Base-by-base conservation (phyloP, 257 asterid species). In the Nicotiana undulata region DNA sequence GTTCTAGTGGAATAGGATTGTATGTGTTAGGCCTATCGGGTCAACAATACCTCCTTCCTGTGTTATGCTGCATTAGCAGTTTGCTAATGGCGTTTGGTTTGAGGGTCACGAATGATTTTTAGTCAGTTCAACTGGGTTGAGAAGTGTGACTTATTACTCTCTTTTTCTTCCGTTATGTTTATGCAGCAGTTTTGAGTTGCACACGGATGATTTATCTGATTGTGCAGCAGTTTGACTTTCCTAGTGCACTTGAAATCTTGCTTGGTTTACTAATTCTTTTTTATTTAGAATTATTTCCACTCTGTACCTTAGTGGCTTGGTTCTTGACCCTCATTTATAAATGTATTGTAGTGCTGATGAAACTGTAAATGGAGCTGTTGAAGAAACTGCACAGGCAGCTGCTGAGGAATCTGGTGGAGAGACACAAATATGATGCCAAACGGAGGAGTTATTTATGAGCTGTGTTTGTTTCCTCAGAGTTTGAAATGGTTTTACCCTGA, bases 341-440 rank as follows among this genome's bases (percentile, higher is more conserved):
- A 46, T 46, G 61, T 72, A 46, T 60, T 81, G 20, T 78, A 86
- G 90, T 60, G 80, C 84, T 44, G 89, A 84, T 60, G 72, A 29
- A 26, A 74, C 53, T 64, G 90, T 63, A 53, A 84, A 79, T 22
- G 87, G 66, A 49, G 59, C 34, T 56, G 79, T 20, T 34, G 89
- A 86, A 65, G 87, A 82, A 34, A 37, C 76, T 74, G 85, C 58
- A 80, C 82, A 60, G 13, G 49, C 34, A 68, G 86, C 37, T 22
- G 61, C 61, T 49, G 61, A 11, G 18, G 56, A 24, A 26, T 46
- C 61, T 24, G 78, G 60, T 8, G 34, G 53, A 34, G 86, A 82
- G 2, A 51, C 79, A 9, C 66, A 85, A 66, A 46, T 72, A 46
- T 72, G 78, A 72, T 40, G 68, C 58, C 76, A 76, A 26, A 49